Percentiles rank a stretch among this genome's conserved stretches.
Conservation (phyloP, 306 rosid species). For the Castanea mollissima region DNA sequence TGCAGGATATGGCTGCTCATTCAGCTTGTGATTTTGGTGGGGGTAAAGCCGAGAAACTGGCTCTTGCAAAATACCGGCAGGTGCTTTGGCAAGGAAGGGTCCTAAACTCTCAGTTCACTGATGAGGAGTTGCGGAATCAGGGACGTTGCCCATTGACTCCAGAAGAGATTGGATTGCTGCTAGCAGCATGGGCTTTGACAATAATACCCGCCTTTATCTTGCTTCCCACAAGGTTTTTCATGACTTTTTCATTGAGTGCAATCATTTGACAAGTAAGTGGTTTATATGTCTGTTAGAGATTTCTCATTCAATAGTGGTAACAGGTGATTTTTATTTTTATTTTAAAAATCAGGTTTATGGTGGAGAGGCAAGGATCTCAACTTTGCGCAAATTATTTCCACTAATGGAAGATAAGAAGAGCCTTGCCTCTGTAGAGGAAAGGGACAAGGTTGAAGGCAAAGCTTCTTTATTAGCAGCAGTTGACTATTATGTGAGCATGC, state of each 20-base stretch:
- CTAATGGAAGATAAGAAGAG: conserved; percentile 92
- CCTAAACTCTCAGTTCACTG: conserved; percentile 93
- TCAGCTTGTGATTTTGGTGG: conserved; percentile 99
- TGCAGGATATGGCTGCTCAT: conserved; percentile 99
- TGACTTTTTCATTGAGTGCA: not conserved
- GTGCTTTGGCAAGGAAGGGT: conserved; percentile 98
- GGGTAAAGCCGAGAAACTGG: conserved; percentile 84
- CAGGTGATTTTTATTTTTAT: not conserved
- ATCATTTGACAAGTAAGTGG: not conserved
- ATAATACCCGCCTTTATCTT: conserved; percentile 85
- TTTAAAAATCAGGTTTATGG: conserved; percentile 71
- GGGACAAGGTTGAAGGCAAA: conserved; percentile 73
- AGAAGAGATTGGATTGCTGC: conserved; percentile 88
- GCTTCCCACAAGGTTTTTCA: conserved; percentile 94
- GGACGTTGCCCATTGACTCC: conserved; percentile 99
- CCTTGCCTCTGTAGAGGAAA: conserved; percentile 73
- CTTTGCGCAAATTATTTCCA: conserved; percentile 73
- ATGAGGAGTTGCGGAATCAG: conserved; percentile 88
- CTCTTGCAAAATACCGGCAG: conserved; percentile 91
- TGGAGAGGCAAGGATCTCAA: conserved; percentile 86
- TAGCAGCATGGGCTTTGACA: conserved; percentile 96
- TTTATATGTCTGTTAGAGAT: not conserved
- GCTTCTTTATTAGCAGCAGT: conserved; percentile 95
- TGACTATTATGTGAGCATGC: conserved; percentile 88
- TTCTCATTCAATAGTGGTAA: not conserved